Percentiles rank a stretch among this genome's conserved stretches.
These are phyloP conservation scores for Botrytis tulipae DNA, from an alignment of 2,329 filamentous ascomycete species.

Conservation along the genomic window DNA sequence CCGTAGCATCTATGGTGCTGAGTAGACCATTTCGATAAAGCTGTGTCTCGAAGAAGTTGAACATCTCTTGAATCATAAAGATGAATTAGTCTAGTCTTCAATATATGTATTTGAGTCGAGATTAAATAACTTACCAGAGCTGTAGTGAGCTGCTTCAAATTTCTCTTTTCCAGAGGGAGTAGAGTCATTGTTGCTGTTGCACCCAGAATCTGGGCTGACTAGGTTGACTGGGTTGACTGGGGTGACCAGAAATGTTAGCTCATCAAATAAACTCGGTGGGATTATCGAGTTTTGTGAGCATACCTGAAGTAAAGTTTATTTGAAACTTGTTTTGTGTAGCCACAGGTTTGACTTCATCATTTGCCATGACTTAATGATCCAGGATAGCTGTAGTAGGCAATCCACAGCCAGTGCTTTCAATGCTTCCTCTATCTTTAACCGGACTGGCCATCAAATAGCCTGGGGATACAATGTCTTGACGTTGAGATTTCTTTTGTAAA, in stretches of 20 bases:
- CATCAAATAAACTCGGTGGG: fast-evolving
- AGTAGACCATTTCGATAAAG: not conserved
- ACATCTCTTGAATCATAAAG: not conserved
- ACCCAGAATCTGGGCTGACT: too few species aligned
- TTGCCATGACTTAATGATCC: not conserved
- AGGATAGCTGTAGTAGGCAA: not conserved
- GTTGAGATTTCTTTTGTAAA: not conserved
- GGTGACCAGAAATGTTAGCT: not conserved
- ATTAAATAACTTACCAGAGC: not conserved
- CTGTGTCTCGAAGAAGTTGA: not conserved
- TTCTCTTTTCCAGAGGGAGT: not conserved
- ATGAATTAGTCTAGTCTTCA: not conserved
- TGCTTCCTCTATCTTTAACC: not conserved
- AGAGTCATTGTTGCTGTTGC: not conserved
- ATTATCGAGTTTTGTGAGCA: not conserved
- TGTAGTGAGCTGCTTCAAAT: not conserved
- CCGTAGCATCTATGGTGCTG: not conserved
- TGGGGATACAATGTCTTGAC: too few species aligned
- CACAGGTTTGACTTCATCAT: too few species aligned
- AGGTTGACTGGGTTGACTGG: not conserved
- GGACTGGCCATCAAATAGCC: too few species aligned
- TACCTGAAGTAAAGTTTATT: not conserved
- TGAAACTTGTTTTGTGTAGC: not conserved
- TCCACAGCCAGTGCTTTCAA: not conserved
- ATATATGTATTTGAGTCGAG: not conserved